phyloP scores from a whole-genome alignment of 495 filamentous ascomycete genomes.

The Chaetomium cochliodes region DNA sequence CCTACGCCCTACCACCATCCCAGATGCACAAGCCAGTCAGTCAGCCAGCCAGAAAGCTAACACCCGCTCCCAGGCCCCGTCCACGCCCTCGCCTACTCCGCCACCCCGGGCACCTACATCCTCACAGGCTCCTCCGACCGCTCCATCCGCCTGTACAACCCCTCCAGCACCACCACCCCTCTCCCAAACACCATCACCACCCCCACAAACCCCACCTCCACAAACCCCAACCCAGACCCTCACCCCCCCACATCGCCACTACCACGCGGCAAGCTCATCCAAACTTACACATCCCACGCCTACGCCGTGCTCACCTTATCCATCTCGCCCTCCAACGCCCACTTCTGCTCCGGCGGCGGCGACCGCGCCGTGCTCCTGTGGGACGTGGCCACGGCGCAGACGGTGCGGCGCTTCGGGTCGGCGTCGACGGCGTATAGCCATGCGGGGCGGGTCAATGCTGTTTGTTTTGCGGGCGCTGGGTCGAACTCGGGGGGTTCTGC shows the following conservation, averaged over 20 bases:
- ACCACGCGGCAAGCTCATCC: slow-evolving; percentile 59
- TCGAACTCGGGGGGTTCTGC: too few species aligned
- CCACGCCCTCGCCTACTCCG: slow-evolving; percentile 70
- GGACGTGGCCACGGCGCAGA: slow-evolving; percentile 80
- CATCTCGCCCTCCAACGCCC: slow-evolving; percentile 72
- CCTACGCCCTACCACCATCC: not conserved
- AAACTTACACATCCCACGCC: slow-evolving; percentile 84
- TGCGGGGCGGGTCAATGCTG: slow-evolving; percentile 68
- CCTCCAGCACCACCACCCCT: slow-evolving; percentile 46
- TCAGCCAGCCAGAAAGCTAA: slow-evolving; percentile 19
- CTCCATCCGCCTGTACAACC: slow-evolving; percentile 76
- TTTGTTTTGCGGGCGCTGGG: slow-evolving; percentile 64
- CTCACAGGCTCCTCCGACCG: slow-evolving; percentile 87
- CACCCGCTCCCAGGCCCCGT: slow-evolving; percentile 56
- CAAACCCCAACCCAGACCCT: not conserved
- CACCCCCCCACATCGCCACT: slow-evolving; percentile 28
- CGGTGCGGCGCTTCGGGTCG: slow-evolving; percentile 66
- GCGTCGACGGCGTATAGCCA: slow-evolving; percentile 55
- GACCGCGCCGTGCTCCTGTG: slow-evolving; percentile 89
- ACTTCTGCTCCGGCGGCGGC: slow-evolving; percentile 79
- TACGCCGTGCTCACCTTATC: slow-evolving; percentile 83
- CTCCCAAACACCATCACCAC: slow-evolving; percentile 39
- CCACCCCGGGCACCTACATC: slow-evolving; percentile 68
- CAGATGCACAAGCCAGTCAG: too few species aligned
- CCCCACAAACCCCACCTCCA: slow-evolving; percentile 20